Percentiles rank a stretch among this genome's conserved stretches.
Conservation (phyloP, 2,329 filamentous ascomycete species). For the Delphinella strobiligena region DNA sequence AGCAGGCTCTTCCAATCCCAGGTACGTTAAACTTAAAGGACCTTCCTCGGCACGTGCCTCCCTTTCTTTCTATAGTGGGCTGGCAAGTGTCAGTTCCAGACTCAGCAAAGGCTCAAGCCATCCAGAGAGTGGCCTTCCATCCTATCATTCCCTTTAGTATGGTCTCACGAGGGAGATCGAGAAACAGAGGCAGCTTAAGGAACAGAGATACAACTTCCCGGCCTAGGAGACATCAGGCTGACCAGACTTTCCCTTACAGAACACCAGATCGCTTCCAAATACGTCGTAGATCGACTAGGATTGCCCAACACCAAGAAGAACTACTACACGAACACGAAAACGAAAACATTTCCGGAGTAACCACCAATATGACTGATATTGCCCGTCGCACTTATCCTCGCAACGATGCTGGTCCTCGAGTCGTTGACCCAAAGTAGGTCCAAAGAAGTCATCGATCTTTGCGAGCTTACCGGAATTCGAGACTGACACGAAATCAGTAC, state of each 20-base stretch:
- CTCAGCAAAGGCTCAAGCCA: not conserved
- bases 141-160: not conserved
- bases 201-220: not conserved
- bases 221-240: constrained; percentile 1
- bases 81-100: not conserved
- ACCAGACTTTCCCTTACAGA: constrained; percentile 2
- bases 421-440: not conserved
- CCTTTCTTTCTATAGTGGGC: not conserved
- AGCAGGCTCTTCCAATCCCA: not conserved
- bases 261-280: constrained; percentile 4
- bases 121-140: not conserved
- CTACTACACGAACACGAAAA: not conserved
- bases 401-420: constrained; percentile 7
- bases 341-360: not conserved
- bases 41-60: not conserved
- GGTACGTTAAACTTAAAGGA: not conserved
- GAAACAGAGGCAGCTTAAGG: not conserved
- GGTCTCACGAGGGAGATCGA: not conserved
- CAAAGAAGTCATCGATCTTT: not conserved
- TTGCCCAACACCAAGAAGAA: constrained; percentile 6
- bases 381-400: constrained; percentile 8
- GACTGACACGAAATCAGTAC: not conserved
- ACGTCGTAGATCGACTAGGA: constrained; percentile 4
- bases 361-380: constrained; percentile 4
- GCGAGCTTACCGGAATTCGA: not conserved